A percentile compares a stretch with the other conserved stretches of the same genome.
These are phyloP conservation scores for Schizothecium vesticola DNA, from an alignment of 495 filamentous ascomycete species.

Conservation along the genomic window DNA sequence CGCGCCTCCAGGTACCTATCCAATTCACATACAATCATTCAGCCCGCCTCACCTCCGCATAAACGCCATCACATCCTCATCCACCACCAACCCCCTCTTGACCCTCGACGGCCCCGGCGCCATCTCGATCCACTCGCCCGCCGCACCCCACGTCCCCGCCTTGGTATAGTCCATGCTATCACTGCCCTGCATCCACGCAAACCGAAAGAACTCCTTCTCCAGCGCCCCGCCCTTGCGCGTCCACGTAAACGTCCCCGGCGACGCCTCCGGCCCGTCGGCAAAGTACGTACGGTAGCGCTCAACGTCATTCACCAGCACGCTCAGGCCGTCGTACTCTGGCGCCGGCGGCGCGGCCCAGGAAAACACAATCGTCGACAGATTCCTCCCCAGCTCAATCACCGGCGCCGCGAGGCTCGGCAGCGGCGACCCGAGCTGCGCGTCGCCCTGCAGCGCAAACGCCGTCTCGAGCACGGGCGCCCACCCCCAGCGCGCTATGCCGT, in stretches of 20 bases:
- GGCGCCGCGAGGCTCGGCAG: conserved; percentile 60
- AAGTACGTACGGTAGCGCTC: conserved; percentile 68
- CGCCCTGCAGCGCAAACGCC: conserved; percentile 60
- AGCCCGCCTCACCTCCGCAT: background rate
- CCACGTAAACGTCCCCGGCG: conserved; percentile 38
- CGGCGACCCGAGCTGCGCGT: conserved; percentile 60
- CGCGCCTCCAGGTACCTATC: background rate
- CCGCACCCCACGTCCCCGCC: conserved; percentile 67
- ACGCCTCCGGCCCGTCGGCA: conserved; percentile 38
- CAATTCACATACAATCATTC: background rate
- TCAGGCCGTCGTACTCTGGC: conserved; percentile 71
- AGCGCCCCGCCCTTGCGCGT: conserved; percentile 35
- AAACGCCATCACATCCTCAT: background rate
- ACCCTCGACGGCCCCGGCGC: conserved; percentile 39
- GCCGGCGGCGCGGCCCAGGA: conserved; percentile 49
- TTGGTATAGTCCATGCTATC: conserved; percentile 69
- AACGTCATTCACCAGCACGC: conserved; percentile 89
- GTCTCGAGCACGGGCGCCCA: conserved; percentile 90
- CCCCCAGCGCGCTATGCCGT: conserved; percentile 89
- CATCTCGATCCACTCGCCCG: conserved; percentile 66
- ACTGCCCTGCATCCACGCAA: conserved; percentile 71
- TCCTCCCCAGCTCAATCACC: conserved; percentile 32
- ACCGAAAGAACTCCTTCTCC: conserved; percentile 78
- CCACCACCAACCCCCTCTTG: conserved; percentile 20
- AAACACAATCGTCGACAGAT: conserved; percentile 46